A percentile compares a stretch with the other conserved stretches of the same genome.
Conservation (phyloP, 2,329 filamentous ascomycete species). For the Grosmannia serpens region DNA sequence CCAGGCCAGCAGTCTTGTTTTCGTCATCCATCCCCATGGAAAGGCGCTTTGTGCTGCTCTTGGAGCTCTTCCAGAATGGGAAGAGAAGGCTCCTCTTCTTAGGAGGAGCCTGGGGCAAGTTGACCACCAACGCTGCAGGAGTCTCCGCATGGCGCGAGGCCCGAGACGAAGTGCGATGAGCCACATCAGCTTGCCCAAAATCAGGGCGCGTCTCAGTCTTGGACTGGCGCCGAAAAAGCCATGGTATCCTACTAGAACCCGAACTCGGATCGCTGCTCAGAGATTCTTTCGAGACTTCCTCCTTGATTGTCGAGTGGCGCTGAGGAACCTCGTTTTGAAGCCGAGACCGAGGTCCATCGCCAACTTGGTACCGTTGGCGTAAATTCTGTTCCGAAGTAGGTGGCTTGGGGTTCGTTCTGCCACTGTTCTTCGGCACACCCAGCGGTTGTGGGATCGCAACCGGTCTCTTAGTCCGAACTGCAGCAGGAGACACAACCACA, state of each 20-base stretch:
- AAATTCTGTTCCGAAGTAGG: not conserved
- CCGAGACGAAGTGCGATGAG: not conserved
- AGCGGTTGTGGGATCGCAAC: conserved; percentile 1
- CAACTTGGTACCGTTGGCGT: not conserved
- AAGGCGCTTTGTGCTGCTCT: conserved; percentile 27
- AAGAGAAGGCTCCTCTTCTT: conserved; percentile 42
- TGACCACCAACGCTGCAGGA: not conserved
- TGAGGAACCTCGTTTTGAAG: not conserved
- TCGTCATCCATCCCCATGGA: not conserved
- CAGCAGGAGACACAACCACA: conserved; percentile 10
- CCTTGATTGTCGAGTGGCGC: conserved; percentile 4
- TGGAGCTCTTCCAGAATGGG: conserved; percentile 42
- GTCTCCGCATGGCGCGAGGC: conserved; percentile 1
- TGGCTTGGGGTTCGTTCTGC: not conserved
- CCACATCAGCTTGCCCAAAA: not conserved
- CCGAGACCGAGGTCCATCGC: not conserved
- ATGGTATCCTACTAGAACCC: conserved; percentile 6
- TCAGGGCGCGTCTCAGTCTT: conserved; percentile 13
- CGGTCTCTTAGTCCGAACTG: not conserved
- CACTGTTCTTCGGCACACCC: conserved; percentile 2
- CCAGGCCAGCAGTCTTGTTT: not conserved
- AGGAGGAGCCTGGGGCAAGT: conserved; percentile 6
- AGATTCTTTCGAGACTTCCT: conserved; percentile 6
- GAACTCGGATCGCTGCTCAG: conserved; percentile 1
- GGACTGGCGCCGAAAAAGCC: conserved; percentile 11